Conservation (phyloP, 106 monocot species). For the Dioscorea zingiberensis region DNA sequence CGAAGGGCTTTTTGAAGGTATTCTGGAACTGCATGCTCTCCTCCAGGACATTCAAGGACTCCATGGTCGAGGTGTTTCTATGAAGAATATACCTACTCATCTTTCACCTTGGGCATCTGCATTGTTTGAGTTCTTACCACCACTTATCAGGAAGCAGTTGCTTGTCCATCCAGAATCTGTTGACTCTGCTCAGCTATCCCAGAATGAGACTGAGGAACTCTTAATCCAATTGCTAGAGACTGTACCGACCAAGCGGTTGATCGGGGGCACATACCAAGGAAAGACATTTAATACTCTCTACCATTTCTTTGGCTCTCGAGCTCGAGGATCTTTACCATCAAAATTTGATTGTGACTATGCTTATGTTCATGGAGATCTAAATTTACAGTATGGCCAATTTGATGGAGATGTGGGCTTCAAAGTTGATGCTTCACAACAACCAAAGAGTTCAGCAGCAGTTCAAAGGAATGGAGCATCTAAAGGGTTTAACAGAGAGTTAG, state of each 20-base stretch:
- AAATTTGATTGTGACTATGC: constrained; percentile 97
- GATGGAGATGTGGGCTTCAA: too few relatives aligned
- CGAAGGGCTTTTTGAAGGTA: constrained; percentile 84
- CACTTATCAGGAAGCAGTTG: constrained; percentile 82
- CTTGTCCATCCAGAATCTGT: constrained; percentile 91
- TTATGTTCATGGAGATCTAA: too few relatives aligned
- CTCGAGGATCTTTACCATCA: constrained; percentile 86
- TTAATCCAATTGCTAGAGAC: constrained; percentile 76
- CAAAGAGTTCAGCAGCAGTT: too few relatives aligned
- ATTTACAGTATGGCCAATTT: too few relatives aligned
- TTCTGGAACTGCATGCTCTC: constrained; percentile 79
- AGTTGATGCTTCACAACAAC: too few relatives aligned
- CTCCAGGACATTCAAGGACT: constrained; percentile 94
- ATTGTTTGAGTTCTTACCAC: constrained; percentile 83
- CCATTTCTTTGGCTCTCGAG: constrained; percentile 95
- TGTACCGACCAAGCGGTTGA: constrained; percentile 77
- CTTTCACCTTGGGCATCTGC: constrained; percentile 99
- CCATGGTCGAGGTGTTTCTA: constrained; percentile 53
- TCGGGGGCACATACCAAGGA: constrained; percentile 81
- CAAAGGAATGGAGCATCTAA: too few relatives aligned
- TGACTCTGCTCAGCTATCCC: constrained; percentile 86
- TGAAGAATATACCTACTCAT: constrained; percentile 52
- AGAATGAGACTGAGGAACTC: constrained; percentile 95
- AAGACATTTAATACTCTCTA: constrained; percentile 93
- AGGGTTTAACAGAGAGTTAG: too few relatives aligned